Percentiles rank a stretch among this genome's conserved stretches.
Evolutionary conservation across 148 eudicot species (phyloP).

Genomic region (Fagopyrum homotropicum): DNA sequence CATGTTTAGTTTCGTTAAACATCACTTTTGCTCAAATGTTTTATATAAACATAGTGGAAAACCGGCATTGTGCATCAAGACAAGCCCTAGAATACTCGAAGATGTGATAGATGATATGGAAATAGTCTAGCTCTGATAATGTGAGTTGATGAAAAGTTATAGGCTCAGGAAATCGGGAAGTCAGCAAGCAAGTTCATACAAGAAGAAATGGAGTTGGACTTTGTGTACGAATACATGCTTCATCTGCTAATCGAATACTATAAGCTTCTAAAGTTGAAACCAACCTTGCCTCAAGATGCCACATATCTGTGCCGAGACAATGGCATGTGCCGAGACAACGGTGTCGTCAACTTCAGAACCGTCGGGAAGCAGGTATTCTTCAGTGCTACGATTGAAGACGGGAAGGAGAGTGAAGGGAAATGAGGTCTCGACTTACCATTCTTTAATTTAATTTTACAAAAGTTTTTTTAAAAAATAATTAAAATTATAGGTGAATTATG

Average conservation of each 20-base stretch:
- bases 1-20: no score
- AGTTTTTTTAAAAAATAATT: no score
- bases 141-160: conserved; percentile 8
- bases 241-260: conserved; percentile 68
- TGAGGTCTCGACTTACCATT: no score
- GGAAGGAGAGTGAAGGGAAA: no score
- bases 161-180: conserved; percentile 68
- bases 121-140: not conserved
- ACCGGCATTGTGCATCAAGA: no score
- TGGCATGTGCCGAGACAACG: conserved; percentile 37
- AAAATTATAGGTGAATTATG: no score
- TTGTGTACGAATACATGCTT: conserved; percentile 81
- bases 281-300: conserved; percentile 42
- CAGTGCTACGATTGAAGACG: no score
- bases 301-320: conserved; percentile 64
- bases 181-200: conserved; percentile 51
- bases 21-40: no score
- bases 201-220: conserved; percentile 57
- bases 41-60: no score
- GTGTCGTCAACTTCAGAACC: no score
- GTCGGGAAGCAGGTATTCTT: no score
- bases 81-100: not conserved
- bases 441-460: no score
- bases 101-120: not conserved
- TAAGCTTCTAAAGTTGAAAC: conserved; percentile 63